Base-by-base conservation (phyloP, 345 rosid species). In the Aurinia saxatilis region DNA sequence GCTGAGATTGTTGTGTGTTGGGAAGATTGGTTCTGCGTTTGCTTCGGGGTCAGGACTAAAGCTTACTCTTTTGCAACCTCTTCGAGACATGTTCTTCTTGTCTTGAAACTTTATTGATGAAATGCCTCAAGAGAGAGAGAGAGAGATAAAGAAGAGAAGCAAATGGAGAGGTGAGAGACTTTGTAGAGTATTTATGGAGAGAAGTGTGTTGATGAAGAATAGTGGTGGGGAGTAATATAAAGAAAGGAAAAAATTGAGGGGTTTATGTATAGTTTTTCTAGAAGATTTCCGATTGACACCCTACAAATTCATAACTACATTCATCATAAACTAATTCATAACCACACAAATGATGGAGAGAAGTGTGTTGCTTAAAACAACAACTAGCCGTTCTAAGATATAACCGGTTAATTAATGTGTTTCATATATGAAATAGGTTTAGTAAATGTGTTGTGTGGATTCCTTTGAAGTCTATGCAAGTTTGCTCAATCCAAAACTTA, bases 11-110 rank as follows among this genome's bases (percentile, higher is more conserved):
- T 17, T 35, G 27, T 17, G 60, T 40, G 47, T 39, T 31, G 42
- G 51, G 9, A 16, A 61, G 50, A 70, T 29, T 16, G 37, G 58
- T 39, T 70, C 59, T 2, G 47, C 41, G 50, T 47, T 62, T 47
- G 52, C 51, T 63, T 63, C 71, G 25, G 66, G 19, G 41, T 83
- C 85, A 0, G 95, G 85, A 59, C 85, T 86, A 82, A 84, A 86
- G 47, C 79, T 63, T 35, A 84, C 91, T 52, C 85, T 71, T 63
- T 79, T 88, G 77, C 78, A 73, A 19, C 75, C 64, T 73, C 46
- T 78, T 51, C 80, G 57, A 4, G 95, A 86, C 98, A 91, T 88
- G 18, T 54, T 51, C 53, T 9, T 34, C 3, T 46, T 57, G 65
- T 49, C 57, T 67, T 34, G n/a, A 48, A 39, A 56, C 40, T 66